phyloP scores from a whole-genome alignment of 192 early-diverging fungal species.

The Coemansia sp. region DNA sequence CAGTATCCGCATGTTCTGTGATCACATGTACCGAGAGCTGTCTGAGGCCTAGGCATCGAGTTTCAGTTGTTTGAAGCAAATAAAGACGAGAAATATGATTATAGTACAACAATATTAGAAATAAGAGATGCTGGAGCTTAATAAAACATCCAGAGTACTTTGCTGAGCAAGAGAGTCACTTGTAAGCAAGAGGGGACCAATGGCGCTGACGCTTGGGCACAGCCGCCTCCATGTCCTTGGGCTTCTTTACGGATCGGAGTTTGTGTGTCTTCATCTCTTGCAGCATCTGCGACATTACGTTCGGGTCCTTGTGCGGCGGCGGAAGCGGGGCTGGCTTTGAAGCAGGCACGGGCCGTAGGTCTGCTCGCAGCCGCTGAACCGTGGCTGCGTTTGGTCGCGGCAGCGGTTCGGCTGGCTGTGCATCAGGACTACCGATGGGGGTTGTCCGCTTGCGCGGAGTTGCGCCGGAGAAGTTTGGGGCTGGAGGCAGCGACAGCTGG shows the following conservation, averaged over 20 bases:
- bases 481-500: constrained; percentile 5
- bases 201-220: background rate
- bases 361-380: constrained; percentile 16
- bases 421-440: background rate
- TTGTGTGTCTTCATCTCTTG: constrained; percentile 49
- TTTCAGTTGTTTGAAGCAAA: too few relatives aligned
- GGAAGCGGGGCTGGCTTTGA: constrained; percentile 1
- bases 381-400: constrained; percentile 1
- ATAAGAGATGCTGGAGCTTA: too few relatives aligned
- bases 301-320: constrained; percentile 45
- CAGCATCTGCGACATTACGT: constrained; percentile 45
- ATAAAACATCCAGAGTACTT: too few relatives aligned
- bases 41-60: too few relatives aligned
- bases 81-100: too few relatives aligned
- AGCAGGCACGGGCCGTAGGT: constrained; percentile 15
- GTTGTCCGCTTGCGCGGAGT: background rate
- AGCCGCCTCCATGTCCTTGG: constrained; percentile 34
- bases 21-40: too few relatives aligned
- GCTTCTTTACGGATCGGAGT: constrained; percentile 39
- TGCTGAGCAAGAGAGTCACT: background rate
- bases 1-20: constrained; percentile 18
- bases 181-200: background rate
- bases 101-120: too few relatives aligned
- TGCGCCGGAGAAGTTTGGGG: background rate
- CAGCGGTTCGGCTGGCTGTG: background rate